Base-by-base conservation (phyloP, 768 basidiomycete species). In the Termitomyces titanicus region DNA sequence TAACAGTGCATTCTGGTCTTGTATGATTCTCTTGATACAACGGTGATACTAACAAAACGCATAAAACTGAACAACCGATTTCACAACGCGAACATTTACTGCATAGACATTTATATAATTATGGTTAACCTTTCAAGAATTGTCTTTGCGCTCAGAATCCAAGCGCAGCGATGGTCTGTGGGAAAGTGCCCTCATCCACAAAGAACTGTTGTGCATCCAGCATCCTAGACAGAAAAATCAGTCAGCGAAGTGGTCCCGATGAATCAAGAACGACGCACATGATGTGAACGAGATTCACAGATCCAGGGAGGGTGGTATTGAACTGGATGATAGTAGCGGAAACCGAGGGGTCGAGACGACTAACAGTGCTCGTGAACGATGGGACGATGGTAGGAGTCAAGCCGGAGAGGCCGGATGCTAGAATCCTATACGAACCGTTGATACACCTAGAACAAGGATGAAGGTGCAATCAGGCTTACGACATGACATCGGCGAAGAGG, bases 201-300 rank as follows among this genome's bases (percentile, higher is more conserved):
- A 72, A 42, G 68, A 74, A 74, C 56, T 74, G 71, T 34, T 60
- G 55, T 5, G 70, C 72, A 56, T 74, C 72, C 29, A 69, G 61
- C 70, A 72, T 69, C 65, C 72, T 70, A 43, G n/a, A 43, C 2
- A 13, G 18, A 44, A 17, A 43, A 9, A 13, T 10, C 22, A 39
- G 13, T 38, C 37, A 34, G 45, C n/a, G 25, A 29, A 8, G 35
- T 24, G 17, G 20, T 12, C 15, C 4, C 8, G 17, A 29, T 5
- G 8, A 13, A 34, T 7, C 20, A 27, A 7, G 10, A 44, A 25
- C 34, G 33, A 40, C 69, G 42, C 55, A 73, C 72, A 72, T 60
- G 33, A 48, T 69, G 51, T 67, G 69, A 12, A 72, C 70, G 25
- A 72, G 62, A 5, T 24, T 53, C 33, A 66, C 29, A 18, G 65